Percentiles rank a stretch among this genome's conserved stretches.
phyloP scores from a whole-genome alignment of 768 basidiomycete genomes.

The Mycena rosella region DNA sequence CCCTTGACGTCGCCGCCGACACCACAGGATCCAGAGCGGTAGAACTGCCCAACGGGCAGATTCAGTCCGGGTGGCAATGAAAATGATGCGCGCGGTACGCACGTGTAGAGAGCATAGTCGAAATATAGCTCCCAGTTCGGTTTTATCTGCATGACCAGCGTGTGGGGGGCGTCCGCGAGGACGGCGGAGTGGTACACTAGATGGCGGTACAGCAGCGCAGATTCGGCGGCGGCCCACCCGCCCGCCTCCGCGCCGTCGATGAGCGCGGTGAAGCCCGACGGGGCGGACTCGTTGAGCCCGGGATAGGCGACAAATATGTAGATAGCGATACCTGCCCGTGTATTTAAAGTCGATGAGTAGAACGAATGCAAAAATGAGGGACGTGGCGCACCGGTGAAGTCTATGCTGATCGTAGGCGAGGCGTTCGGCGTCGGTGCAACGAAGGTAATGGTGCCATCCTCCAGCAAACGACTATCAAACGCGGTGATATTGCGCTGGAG shows the following conservation, averaged over 20 bases:
- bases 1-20: too few species aligned
- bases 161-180: neutral
- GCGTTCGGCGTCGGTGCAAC: neutral
- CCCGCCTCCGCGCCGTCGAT: slow-evolving; percentile 11
- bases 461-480: slow-evolving; percentile 3
- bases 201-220: neutral
- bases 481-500: slow-evolving; percentile 7
- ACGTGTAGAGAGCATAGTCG: slow-evolving; percentile 13
- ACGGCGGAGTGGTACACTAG: neutral
- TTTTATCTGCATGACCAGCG: neutral
- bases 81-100: neutral
- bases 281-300: neutral
- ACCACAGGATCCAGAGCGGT: neutral
- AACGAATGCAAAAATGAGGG: too few species aligned
- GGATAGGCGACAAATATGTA: slow-evolving; percentile 18
- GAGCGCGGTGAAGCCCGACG: neutral
- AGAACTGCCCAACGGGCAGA: neutral
- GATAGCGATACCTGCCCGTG: slow-evolving; percentile 4
- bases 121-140: slow-evolving; percentile 19
- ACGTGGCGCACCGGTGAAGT: slow-evolving; percentile 9
- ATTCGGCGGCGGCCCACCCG: neutral
- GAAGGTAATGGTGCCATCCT: neutral
- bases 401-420: slow-evolving; percentile 13
- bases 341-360: too few species aligned
- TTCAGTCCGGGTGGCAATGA: too few species aligned